Base-by-base conservation (phyloP, 805 yeast genomes). In the Metschnikowia baotianmanensis region DNA sequence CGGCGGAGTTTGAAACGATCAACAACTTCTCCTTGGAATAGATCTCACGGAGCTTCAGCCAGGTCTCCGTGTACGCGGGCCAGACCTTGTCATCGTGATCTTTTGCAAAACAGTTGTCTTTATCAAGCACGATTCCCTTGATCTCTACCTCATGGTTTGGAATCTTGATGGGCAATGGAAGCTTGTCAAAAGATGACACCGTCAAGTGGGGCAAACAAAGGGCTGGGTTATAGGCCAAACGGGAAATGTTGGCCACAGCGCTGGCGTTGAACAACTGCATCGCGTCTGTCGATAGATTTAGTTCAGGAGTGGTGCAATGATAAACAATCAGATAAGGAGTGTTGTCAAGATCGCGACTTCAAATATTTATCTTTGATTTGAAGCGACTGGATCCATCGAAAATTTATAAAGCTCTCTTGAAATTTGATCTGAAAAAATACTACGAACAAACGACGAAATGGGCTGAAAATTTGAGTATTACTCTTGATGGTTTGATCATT, bases 1-100 rank as follows among this genome's bases (percentile, higher is more conserved):
- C 99, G 0, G 98, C 97, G 0, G 96, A 86, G 55, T 91, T 91
- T 53, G 95, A 84, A 4, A 91, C 96, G 8, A 91, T 83, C 26
- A 88, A 66, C 16, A 90, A 59, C 9, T 70, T 69, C 4, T 79
- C 82, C 25, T 71, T 78, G 0, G 93, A 88, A 53, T 83, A 87
- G 1, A 61, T 51, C n/a, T 61, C 51, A 31, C 70, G 69, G 36
- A 87, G 61, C n/a, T 57, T 51, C 5, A 65, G 61, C 88, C 93
- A 88, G 10, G 59, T 56, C 11, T 56, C 62, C 51, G 55, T 50
- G 48, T 89, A 90, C 2, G 67, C 85, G 0, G 86, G 88, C 86
- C 87, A 89, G 1, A 91, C 85, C 43, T 78, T 75, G 45, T 82
- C 84, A 45, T 80, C 85, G 40, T 86, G 85, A 25, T 90, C 90